phyloP scores from a whole-genome alignment of 495 filamentous ascomycete species.

The Daldinia concentrica region DNA sequence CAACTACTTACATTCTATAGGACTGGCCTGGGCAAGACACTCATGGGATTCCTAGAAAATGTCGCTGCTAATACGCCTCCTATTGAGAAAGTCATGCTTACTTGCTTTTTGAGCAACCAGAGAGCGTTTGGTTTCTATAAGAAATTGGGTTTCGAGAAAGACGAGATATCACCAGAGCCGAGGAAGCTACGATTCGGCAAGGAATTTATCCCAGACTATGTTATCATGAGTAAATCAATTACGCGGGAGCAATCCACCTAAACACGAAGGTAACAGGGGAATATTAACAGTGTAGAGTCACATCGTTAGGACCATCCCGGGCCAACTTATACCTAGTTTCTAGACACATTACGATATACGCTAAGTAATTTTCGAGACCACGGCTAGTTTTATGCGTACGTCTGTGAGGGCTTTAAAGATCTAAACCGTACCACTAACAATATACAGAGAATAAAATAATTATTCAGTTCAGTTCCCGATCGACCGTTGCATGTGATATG shows the following conservation, averaged over 20 bases:
- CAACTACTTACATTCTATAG: conserved; percentile 42
- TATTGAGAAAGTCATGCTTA: conserved; percentile 83
- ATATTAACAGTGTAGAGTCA: background rate
- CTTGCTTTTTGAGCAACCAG: conserved; percentile 76
- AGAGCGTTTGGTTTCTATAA: conserved; percentile 71
- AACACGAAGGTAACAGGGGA: background rate
- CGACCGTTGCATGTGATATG: conserved; percentile 2
- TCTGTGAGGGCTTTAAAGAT: background rate
- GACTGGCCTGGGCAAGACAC: conserved; percentile 55
- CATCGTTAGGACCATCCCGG: background rate
- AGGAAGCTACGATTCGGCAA: conserved; percentile 71
- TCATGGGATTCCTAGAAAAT: conserved; percentile 56
- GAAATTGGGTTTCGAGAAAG: conserved; percentile 70
- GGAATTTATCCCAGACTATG: conserved; percentile 71
- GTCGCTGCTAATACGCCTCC: conserved; percentile 57
- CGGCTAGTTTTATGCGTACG: background rate
- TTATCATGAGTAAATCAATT: conserved; percentile 73
- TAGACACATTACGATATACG: background rate
- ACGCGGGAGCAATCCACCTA: background rate
- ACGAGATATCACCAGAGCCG: conserved; percentile 71
- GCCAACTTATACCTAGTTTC: background rate
- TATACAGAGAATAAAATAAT: background rate
- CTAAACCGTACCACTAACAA: background rate
- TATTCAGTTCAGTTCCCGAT: background rate
- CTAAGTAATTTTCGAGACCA: background rate